These are phyloP conservation scores for Penicillium sp. DNA, from an alignment of 2,329 filamentous ascomycete genomes.

Conservation along the genomic window DNA sequence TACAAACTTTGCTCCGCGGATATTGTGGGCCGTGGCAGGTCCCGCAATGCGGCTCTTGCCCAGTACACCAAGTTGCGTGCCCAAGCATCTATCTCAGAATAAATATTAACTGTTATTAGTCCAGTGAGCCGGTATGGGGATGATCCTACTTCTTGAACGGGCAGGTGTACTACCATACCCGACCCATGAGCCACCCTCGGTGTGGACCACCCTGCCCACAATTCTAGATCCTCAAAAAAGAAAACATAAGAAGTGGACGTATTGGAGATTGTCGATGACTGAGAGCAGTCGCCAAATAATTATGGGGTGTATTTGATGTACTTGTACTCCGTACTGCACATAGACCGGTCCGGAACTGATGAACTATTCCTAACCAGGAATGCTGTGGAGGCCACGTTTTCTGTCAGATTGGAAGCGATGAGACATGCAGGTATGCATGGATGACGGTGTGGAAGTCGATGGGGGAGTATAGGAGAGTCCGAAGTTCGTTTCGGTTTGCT, in stretches of 20 bases:
- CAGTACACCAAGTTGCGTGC: neutral
- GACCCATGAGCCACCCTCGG: neutral
- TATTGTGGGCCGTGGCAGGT: neutral
- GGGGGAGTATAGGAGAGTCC: no score
- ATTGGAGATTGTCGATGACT: neutral
- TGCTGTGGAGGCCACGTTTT: constrained; percentile 5
- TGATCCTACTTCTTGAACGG: neutral
- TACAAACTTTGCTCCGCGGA: neutral
- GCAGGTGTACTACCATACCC: neutral
- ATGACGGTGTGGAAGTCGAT: neutral
- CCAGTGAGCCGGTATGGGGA: neutral
- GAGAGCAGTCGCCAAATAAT: no score
- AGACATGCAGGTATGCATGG: neutral
- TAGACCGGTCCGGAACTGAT: neutral
- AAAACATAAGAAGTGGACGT: no score
- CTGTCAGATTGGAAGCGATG: neutral
- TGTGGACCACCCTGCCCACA: neutral
- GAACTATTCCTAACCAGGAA: neutral
- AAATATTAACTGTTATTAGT: neutral
- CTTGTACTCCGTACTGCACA: no score
- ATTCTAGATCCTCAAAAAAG: neutral
- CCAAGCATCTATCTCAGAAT: neutral
- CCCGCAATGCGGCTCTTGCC: neutral
- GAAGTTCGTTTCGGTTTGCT: no score
- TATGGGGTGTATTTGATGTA: no score